Conservation (phyloP, 257 asterid species). For the Lantana camara region DNA sequence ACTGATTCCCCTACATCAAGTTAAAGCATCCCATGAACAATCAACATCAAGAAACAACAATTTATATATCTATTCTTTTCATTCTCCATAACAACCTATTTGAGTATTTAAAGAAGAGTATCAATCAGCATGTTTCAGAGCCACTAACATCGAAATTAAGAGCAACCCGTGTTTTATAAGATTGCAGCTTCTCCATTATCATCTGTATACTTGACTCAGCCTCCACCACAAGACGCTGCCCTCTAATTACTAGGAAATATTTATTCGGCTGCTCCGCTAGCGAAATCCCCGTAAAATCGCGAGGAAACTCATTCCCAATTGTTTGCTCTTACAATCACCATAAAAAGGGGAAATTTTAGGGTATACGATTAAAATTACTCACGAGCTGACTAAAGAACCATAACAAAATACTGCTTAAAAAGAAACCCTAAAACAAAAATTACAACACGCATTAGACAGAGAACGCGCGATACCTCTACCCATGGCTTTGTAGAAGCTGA, state of each 20-base stretch:
- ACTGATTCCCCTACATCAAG: constrained; percentile 62
- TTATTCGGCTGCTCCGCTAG: constrained; percentile 82
- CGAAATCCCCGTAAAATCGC: constrained; percentile 80
- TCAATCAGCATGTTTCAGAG: constrained; percentile 15
- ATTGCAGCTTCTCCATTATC: constrained; percentile 93
- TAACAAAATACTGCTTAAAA: neutral
- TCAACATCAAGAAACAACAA: neutral
- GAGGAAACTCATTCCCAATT: constrained; percentile 63
- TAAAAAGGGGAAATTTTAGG: neutral
- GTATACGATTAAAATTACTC: neutral
- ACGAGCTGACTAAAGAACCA: neutral
- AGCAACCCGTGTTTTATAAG: constrained; percentile 84
- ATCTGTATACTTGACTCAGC: constrained; percentile 76
- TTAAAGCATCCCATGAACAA: constrained; percentile 17
- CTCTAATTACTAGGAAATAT: constrained; percentile 72
- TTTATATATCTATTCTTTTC: neutral
- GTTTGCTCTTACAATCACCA: constrained; percentile 51
- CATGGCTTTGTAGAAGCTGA: constrained; percentile 85
- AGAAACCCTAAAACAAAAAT: neutral
- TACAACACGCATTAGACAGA: neutral
- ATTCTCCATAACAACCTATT: neutral
- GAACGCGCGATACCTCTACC: constrained; percentile 50
- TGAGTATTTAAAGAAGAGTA: neutral
- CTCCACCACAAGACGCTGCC: constrained; percentile 77
- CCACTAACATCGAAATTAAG: constrained; percentile 83